These are phyloP conservation scores for Ogataea pini DNA, from an alignment of 805 yeast genomes.

Conservation along the genomic window DNA sequence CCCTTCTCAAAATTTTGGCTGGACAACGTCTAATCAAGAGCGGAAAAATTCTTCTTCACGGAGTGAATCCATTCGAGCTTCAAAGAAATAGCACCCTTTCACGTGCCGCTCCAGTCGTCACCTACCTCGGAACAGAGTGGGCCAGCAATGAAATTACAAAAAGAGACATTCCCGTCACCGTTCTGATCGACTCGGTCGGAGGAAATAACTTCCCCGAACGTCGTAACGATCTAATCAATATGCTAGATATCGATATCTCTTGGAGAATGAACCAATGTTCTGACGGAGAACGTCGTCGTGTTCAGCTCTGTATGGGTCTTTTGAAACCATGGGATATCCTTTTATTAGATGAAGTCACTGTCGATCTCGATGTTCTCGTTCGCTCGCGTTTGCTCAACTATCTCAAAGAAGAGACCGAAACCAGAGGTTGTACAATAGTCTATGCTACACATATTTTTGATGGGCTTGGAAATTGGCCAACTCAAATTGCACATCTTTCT, in stretches of 20 bases:
- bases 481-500: constrained; percentile 73
- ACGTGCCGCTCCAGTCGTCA: constrained; percentile 34
- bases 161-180: constrained; percentile 85
- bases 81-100: constrained; percentile 25
- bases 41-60: constrained; percentile 74
- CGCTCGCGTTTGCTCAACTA: constrained; percentile 72
- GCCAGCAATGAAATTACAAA: constrained; percentile 87
- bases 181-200: constrained; percentile 79
- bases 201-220: constrained; percentile 71
- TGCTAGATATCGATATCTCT: constrained; percentile 79
- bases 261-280: constrained; percentile 94
- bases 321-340: constrained; percentile 86
- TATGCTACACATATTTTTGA: constrained; percentile 98
- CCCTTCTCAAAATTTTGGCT: constrained; percentile 78
- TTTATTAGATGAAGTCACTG: constrained; percentile 94
- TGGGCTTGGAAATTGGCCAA: constrained; percentile 91
- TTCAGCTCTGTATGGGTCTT: constrained; percentile 91
- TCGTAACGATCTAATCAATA: constrained; percentile 69
- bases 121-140: constrained; percentile 97
- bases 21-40: constrained; percentile 84
- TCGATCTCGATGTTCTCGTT: constrained; percentile 92
- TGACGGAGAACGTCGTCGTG: constrained; percentile 95
- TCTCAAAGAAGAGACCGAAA: constrained; percentile 68
- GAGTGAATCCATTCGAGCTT: constrained; percentile 75
- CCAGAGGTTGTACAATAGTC: constrained; percentile 72